phyloP scores from a whole-genome alignment of 2,329 filamentous ascomycete species.

The Erysiphe pulchra region DNA sequence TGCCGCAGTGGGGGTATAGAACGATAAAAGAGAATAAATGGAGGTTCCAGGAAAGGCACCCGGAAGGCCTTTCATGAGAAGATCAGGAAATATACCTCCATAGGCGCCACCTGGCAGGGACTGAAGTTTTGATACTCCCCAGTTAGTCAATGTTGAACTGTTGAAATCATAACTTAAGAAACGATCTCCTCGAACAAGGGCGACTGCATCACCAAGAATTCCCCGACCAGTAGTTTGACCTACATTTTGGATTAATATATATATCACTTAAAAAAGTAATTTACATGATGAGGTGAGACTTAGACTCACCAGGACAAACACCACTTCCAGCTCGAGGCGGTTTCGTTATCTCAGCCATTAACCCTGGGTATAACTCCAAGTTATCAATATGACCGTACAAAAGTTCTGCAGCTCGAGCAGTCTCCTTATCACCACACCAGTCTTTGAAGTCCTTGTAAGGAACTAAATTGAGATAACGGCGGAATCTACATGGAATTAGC shows the following conservation, averaged over 20 bases:
- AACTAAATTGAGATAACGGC: conserved; percentile 23
- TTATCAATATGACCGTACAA: conserved; percentile 25
- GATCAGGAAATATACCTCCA: conserved; percentile 19
- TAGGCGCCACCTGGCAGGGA: conserved; percentile 16
- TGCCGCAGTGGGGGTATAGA: conserved; percentile 23
- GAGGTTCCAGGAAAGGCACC: conserved; percentile 22
- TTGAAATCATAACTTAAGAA: conserved; percentile 23
- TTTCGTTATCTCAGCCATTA: conserved; percentile 29
- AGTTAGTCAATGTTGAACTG: conserved; percentile 21
- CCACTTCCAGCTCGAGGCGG: conserved; percentile 22
- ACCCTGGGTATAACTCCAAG: conserved; percentile 30
- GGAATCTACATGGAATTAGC: conserved; percentile 16
- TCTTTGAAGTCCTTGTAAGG: conserved; percentile 23
- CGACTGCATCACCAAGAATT: conserved; percentile 22
- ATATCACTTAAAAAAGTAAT: background rate
- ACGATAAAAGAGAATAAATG: conserved; percentile 21
- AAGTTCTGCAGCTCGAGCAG: conserved; percentile 18
- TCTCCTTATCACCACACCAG: conserved; percentile 23
- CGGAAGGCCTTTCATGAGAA: conserved; percentile 21
- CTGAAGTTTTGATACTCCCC: conserved; percentile 21
- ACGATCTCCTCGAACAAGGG: conserved; percentile 20
- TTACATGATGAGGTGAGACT: background rate
- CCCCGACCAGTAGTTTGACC: conserved; percentile 19
- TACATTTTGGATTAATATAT: background rate
- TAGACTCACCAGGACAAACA: conserved; percentile 15